Base-by-base conservation (phyloP, 306 rosid species). In the Sicyos edulis region DNA sequence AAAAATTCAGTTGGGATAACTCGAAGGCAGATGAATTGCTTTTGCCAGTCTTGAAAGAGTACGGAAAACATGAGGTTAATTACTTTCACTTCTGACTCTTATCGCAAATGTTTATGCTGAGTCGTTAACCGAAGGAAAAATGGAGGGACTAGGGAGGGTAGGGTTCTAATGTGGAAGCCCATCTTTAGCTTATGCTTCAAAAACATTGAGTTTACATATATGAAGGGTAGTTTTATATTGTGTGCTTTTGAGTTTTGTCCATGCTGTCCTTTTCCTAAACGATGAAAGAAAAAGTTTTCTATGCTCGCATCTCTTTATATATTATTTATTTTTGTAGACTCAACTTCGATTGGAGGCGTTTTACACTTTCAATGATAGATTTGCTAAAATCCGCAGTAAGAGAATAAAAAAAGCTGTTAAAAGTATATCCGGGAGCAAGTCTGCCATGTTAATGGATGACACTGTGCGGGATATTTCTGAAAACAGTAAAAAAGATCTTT, bases 301-400 rank as follows among this genome's bases (percentile, higher is more conserved):
- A 26, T 37, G 16, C 51, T 70, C 62, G 37, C 74, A 20, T 67
- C 34, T 66, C 4, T 53, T 32, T 58, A 66, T 60, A 73, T 78
- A 76, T 56, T 32, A 32, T 40, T 80, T 71, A 60, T 70, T 73
- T 75, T 75, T 83, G 79, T 64, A 92, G 98, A 92, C 96, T 85
- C 96, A 92, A 87, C 79, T 89, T 71, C 90, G 96, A 52, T 49
- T 92, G 82, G 98, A 92, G 81, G 96, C 96, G 62, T 92, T 92
- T 85, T 90, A 92, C 82, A 83, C 86, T 70, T 92, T 92, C 78
- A 88, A 88, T 56, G 98, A 92, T 81, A 79, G 91, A 75, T 92
- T 90, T 79, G 98, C 98, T 42, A 88, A 88, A 87, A 85, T 92
- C 72, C 96, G 96, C 71, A 88, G 98, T 77, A 92, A 90, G 85